Base-by-base conservation (phyloP, 257 asterid genomes). In the Nemophila menziesii region DNA sequence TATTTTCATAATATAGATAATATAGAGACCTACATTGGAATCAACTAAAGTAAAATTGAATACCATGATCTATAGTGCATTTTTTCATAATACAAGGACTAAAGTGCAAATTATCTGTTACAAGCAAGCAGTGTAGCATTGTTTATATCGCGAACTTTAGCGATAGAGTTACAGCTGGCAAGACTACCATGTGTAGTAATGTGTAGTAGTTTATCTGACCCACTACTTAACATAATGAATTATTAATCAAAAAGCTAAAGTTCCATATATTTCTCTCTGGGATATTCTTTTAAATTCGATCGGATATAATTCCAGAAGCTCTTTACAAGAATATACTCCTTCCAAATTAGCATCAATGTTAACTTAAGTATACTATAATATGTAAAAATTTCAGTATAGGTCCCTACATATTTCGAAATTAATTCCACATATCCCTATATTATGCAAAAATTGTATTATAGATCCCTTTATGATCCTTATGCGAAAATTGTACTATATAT, bases 71-170 rank as follows among this genome's bases (percentile, higher is more conserved):
- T n/a, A n/a, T n/a, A n/a, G n/a, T n/a, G n/a, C n/a, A n/a, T n/a
- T n/a, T n/a, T n/a, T n/a, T n/a, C n/a, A n/a, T n/a, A n/a, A n/a
- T n/a, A n/a, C n/a, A n/a, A n/a, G n/a, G n/a, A n/a, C n/a, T n/a
- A n/a, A n/a, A n/a, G n/a, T n/a, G n/a, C n/a, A n/a, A n/a, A n/a
- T n/a, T n/a, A n/a, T n/a, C n/a, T n/a, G n/a, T 46, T 56, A 58
- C 87, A 87, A 95, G 93, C 92, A 43, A 83, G 97, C 76, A 56
- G 53, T 40, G 71, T 80, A 27, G 95, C 95, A 33, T 48, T 87
- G 51, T 84, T 95, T 63, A 73, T 96, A 55, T 89, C 98, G 22
- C 96, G 98, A 22, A 89, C 96, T 11, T 92, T 77, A 14, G 92
- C 87, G 0, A 72, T 84, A 67, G 98, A 89, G 55, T 51, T 84